These are phyloP conservation scores for Thymus quinquecostatus DNA, from an alignment of 257 asterid genomes.

Conservation along the genomic window DNA sequence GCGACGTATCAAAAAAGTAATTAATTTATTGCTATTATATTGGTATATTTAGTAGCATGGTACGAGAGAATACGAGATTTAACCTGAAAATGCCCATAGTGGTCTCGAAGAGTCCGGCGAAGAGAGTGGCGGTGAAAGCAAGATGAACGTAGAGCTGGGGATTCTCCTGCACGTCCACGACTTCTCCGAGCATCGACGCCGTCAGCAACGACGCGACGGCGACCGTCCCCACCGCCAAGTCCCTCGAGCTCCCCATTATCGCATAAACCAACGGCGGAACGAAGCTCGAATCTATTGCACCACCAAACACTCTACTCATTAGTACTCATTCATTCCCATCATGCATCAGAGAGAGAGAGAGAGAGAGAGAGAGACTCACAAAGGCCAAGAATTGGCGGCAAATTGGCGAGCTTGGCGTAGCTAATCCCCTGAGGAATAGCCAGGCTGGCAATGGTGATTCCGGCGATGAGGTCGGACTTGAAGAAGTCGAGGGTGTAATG, in stretches of 20 bases:
- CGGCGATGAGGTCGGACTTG: slow-evolving; percentile 76
- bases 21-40: no score
- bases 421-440: slow-evolving; percentile 99
- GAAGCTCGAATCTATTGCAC: slow-evolving; percentile 76
- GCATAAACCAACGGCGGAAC: slow-evolving; percentile 87
- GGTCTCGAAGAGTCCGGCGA: slow-evolving; percentile 76
- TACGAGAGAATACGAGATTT: background rate
- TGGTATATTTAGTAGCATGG: no score
- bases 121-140: slow-evolving; percentile 83
- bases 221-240: slow-evolving; percentile 89
- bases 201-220: slow-evolving; percentile 84
- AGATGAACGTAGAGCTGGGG: slow-evolving; percentile 73
- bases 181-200: slow-evolving; percentile 66
- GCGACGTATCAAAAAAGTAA: no score
- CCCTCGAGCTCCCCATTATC: slow-evolving; percentile 88
- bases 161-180: slow-evolving; percentile 51
- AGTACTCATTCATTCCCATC: background rate
- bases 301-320: no score
- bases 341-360: background rate
- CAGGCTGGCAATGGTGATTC: slow-evolving; percentile 94
- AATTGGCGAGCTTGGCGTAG: slow-evolving; percentile 87
- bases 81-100: slow-evolving; percentile 76
- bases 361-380: slow-evolving; percentile 46
- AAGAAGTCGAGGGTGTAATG: slow-evolving; percentile 60
- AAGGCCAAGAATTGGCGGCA: slow-evolving; percentile 92